Evolutionary conservation across 108 stramenopile species (phyloP).

Genomic region (Nitzschia palea): DNA sequence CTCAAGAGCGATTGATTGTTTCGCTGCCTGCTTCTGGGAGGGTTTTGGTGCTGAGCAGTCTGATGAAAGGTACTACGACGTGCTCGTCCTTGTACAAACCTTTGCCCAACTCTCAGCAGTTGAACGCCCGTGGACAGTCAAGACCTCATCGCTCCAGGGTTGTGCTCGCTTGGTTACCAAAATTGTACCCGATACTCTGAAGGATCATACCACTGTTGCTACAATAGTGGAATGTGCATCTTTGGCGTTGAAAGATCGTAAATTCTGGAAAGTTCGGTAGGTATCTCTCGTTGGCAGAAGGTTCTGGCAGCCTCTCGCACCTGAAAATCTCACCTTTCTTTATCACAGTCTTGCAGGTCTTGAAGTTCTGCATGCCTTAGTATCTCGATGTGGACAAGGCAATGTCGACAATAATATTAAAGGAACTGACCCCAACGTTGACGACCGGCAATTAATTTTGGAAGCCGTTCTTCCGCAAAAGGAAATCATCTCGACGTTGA

Average conservation of each 20-base stretch:
- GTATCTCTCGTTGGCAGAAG: not conserved
- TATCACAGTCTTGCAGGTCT: slow-evolving; percentile 25
- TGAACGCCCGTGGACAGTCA: slow-evolving; percentile 57
- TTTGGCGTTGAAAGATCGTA: slow-evolving; percentile 62
- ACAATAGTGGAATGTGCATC: slow-evolving; percentile 44
- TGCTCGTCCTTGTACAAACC: slow-evolving; percentile 4
- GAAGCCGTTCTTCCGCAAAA: slow-evolving; percentile 80
- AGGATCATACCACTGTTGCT: slow-evolving; percentile 35
- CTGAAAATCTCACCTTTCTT: slow-evolving; percentile 7
- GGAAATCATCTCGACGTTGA: slow-evolving; percentile 56
- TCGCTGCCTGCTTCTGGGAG: slow-evolving; percentile 57
- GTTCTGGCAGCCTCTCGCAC: too few species aligned
- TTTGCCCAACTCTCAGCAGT: slow-evolving; percentile 37
- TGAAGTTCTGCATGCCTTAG: slow-evolving; percentile 29
- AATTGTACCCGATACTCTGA: slow-evolving; percentile 35
- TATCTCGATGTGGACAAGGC: slow-evolving; percentile 39
- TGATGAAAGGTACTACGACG: not conserved
- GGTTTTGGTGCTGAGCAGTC: slow-evolving; percentile 27
- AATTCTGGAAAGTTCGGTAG: slow-evolving; percentile 80
- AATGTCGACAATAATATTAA: not conserved
- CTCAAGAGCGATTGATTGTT: slow-evolving; percentile 66
- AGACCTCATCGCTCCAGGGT: slow-evolving; percentile 52
- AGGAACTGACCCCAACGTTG: slow-evolving; percentile 21
- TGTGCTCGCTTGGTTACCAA: slow-evolving; percentile 50
- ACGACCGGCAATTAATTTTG: slow-evolving; percentile 48